Percentiles rank a stretch among this genome's conserved stretches.
These are phyloP conservation scores for Pythium brassicae DNA, from an alignment of 352 stramenopile species.

Conservation along the genomic window DNA sequence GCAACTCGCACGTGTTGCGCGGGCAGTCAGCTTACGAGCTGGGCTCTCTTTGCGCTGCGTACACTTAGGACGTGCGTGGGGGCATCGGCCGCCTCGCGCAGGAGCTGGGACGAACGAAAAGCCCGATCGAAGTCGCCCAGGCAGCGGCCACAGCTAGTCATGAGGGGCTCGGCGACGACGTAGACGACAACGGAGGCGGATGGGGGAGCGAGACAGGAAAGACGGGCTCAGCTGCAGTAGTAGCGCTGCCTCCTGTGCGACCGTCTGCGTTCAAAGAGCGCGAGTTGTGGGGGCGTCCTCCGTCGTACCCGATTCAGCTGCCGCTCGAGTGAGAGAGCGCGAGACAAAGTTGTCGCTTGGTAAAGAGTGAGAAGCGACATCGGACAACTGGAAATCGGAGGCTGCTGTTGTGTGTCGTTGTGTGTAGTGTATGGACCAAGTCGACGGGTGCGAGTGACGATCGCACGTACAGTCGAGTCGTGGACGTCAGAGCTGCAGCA, in stretches of 20 bases:
- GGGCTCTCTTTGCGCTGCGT: neutral
- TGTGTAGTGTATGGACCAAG: too few species aligned
- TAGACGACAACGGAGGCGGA: neutral
- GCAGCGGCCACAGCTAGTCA: neutral
- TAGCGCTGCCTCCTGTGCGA: neutral
- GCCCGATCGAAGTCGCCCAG: neutral
- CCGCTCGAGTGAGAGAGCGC: neutral
- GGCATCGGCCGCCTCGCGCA: neutral
- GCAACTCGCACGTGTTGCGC: too few species aligned
- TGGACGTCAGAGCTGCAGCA: too few species aligned
- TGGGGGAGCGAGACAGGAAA: neutral
- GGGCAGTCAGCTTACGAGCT: too few species aligned
- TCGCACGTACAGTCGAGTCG: too few species aligned
- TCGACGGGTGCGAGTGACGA: too few species aligned
- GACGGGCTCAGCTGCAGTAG: neutral
- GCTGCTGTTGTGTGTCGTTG: too few species aligned
- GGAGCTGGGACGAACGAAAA: neutral
- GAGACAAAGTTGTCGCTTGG: neutral
- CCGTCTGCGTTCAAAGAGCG: neutral
- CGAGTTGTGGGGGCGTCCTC: neutral
- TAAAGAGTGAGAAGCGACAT: too few species aligned
- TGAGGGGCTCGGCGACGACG: neutral
- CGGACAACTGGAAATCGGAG: too few species aligned
- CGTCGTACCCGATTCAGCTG: constrained; percentile 1
- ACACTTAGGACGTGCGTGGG: neutral